Evolutionary conservation across 345 rosid species (phyloP), one percentile per base, ranked within the genome.

Genomic region (Eucalyptus polyanthemos): DNA sequence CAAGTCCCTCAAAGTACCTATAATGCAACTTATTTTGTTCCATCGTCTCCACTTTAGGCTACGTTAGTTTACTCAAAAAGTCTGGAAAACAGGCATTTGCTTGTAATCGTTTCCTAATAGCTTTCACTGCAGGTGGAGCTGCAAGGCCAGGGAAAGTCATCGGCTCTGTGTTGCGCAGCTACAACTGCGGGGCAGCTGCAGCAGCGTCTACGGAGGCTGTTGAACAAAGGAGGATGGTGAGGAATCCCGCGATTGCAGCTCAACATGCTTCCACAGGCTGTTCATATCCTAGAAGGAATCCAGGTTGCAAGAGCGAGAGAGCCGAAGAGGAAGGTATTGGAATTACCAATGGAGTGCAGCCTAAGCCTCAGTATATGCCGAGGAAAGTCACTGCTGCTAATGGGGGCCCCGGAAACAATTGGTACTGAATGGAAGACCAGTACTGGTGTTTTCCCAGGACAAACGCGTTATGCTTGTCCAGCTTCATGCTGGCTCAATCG

Each of bases 141-240:
- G 94, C 99, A 51, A 93, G 97, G 91, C 98, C 98, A 27, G 98
- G 97, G 80, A 97, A 97, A 91, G 97, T 97, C n/a, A 96, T 95
- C 80, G 93, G 98, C 31, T 95, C 99, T 9, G 97, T 95, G 51
- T 89, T 95, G 89, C 98, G 98, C 53, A 50, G 53, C 51, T 95
- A 97, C 93, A 95, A 95, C 94, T 95, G 95, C 88, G 96, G 99
- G 60, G 96, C 96, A 24, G 95, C 94, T 40, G 95, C 94, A 53
- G 93, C 94, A 14, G 94, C 16, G 42, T 14, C 86, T 25, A 7
- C 93, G 11, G 99, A 96, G 89, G 92, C 95, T 87, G 93, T 96
- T 24, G 99, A 95, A 87, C 98, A 95, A 88, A 93, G 96, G 86
- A 94, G 98, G 92, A 93, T 91, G 94, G 91, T 90, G n/a, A 93